Evolutionary conservation across 306 rosid genomes (phyloP), one percentile per base, ranked within the genome.

Genomic region (Cucumis melo): DNA sequence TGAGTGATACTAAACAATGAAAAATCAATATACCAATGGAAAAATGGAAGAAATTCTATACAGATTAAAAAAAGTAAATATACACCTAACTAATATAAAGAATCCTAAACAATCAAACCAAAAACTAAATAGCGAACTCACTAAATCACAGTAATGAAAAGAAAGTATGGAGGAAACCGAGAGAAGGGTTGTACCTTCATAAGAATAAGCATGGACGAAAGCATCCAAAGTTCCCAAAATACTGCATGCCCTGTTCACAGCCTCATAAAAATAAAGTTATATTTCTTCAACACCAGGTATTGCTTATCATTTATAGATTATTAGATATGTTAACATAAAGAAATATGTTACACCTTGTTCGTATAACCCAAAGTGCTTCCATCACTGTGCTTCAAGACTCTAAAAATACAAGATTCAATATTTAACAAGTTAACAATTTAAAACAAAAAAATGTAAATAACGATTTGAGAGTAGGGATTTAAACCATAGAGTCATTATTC

Each of bases 221-320:
- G 98, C 89, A 75, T 93, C 96, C 56, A 93, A 64, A 66, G 66
- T 79, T 4, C 96, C 96, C 84, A 93, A 72, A 66, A 90, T 56
- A 34, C 16, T 66, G 70, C 87, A 89, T 1, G 96, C 98, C 80
- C 81, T 81, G 8, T 85, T 85, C 14, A 93, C 96, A 1, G 93
- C 91, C n/a, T n/a, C n/a, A 54, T 29, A 73, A 79, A 91, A 89
- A 56, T n/a, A n/a, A n/a, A n/a, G n/a, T n/a, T n/a, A n/a, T n/a
- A n/a, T n/a, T n/a, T n/a, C n/a, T n/a, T n/a, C n/a, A n/a, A n/a
- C n/a, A n/a, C n/a, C n/a, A n/a, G n/a, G n/a, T n/a, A n/a, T n/a
- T n/a, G n/a, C n/a, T n/a, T n/a, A n/a, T n/a, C n/a, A n/a, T n/a
- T n/a, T n/a, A n/a, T n/a, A n/a, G n/a, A n/a, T n/a, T n/a, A n/a